Evolutionary conservation across 345 rosid species (phyloP).

Genomic region (Arabidopsis suecica): DNA sequence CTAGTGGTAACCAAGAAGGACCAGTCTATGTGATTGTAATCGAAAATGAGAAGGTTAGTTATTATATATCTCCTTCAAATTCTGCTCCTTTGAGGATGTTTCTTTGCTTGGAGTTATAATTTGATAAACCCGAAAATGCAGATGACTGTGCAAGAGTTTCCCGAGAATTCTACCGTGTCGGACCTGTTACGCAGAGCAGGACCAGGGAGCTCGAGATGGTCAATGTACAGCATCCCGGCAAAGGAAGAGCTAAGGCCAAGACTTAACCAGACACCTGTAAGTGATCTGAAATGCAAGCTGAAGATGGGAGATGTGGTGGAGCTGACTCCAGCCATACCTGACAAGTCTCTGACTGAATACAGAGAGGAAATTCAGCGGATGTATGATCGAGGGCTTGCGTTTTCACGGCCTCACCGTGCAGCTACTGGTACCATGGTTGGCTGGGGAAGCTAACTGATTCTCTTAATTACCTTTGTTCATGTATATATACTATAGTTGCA

Average conservation of each 20-base stretch:
- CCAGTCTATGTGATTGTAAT: slow-evolving; percentile 81
- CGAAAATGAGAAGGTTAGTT: slow-evolving; percentile 84
- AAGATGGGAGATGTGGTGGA: slow-evolving; percentile 98
- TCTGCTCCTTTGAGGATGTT: neutral
- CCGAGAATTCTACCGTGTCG: slow-evolving; percentile 69
- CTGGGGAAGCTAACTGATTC: slow-evolving; percentile 44
- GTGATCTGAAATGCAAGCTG: slow-evolving; percentile 71
- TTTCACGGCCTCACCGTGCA: slow-evolving; percentile 42
- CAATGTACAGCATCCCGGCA: slow-evolving; percentile 64
- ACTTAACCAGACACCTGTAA: slow-evolving; percentile 73
- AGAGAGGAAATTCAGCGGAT: slow-evolving; percentile 94
- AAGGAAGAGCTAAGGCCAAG: slow-evolving; percentile 91
- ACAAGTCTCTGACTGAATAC: slow-evolving; percentile 80
- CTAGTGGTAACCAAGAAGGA: slow-evolving; percentile 62
- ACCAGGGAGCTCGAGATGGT: slow-evolving; percentile 69
- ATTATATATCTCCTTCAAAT: neutral
- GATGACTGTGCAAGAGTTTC: slow-evolving; percentile 97
- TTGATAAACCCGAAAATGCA: slow-evolving; percentile 41
- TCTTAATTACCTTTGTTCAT: neutral
- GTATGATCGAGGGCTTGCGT: slow-evolving; percentile 67
- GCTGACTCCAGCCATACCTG: slow-evolving; percentile 81
- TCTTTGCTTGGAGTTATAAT: slow-evolving; percentile 11
- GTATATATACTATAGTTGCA: slow-evolving; percentile 26
- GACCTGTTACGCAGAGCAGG: slow-evolving; percentile 78
- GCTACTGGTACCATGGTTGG: slow-evolving; percentile 41